Evolutionary conservation across 257 asterid species (phyloP), one percentile per base, ranked within the genome.

Genomic region (Fraxinus americana): DNA sequence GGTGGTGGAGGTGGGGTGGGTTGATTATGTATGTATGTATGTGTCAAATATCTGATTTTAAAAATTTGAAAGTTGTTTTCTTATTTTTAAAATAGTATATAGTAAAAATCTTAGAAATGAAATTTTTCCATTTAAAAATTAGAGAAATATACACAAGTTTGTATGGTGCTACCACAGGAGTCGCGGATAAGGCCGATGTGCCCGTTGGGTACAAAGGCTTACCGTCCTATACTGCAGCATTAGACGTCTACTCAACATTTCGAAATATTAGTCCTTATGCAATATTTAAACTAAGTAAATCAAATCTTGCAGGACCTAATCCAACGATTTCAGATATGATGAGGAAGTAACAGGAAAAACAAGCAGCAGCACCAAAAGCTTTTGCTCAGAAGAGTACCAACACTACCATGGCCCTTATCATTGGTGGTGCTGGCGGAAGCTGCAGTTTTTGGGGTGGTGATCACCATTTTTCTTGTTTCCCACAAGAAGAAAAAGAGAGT

Each of bases 371-470:
- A 1, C 85, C 90, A 1, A 83, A 71, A 16, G 21, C 77, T 0
- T 88, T 84, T 12, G 83, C 75, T 8, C 45, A 76, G 0, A 48
- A 81, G 1, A 52, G 72, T 32, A 21, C 87, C 19, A 21, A 63
- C 12, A 75, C 29, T 19, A 39, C 83, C 14, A 73, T 86, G 0
- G 86, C 79, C 1, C 77, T 91, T 21, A 86, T 91, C 21, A 80
- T 88, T 0, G 94, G 94, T 52, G 98, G 94, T 1, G 97, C 97
- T 0, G 96, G 98, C 19, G 98, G 97, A n/a, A 23, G 96, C 89
- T 0, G 97, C 96, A 0, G 96, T 91, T 0, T 71, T 95, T 9
- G 97, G 98, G 23, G 70, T 95, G 0, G 96, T 93, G 0, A 92
- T 88, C 0, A 97, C 85, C 5, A 75, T 90, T 43, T 82, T 86